phyloP scores from a whole-genome alignment of 805 yeast genomes.

The Candida montana region DNA sequence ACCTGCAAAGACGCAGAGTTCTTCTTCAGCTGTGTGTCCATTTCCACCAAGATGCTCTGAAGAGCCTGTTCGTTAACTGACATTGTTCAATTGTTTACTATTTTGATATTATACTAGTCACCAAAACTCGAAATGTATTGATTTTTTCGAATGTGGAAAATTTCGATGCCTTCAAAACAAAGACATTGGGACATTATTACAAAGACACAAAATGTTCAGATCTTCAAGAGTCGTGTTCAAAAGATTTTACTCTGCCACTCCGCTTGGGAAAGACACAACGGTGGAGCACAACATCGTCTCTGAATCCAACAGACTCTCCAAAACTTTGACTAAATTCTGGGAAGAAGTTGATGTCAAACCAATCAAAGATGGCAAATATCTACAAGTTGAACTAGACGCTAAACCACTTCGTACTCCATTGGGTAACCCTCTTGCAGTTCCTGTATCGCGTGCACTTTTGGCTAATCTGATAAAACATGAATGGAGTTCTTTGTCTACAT shows the following conservation, averaged over 20 bases:
- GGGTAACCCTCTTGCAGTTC: slow-evolving; percentile 66
- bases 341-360: slow-evolving; percentile 50
- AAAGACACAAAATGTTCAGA: slow-evolving; percentile 5
- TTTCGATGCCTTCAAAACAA: no score
- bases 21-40: slow-evolving; percentile 58
- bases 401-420: slow-evolving; percentile 80
- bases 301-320: slow-evolving; percentile 65
- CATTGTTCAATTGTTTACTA: slow-evolving; percentile 22
- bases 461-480: slow-evolving; percentile 80
- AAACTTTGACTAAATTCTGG: slow-evolving; percentile 76
- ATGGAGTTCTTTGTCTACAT: slow-evolving; percentile 71
- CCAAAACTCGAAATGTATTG: no score
- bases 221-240: slow-evolving; percentile 7
- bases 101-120: not conserved
- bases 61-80: slow-evolving; percentile 42
- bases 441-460: slow-evolving; percentile 49
- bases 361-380: slow-evolving; percentile 27
- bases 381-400: slow-evolving; percentile 61
- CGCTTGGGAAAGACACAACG: slow-evolving; percentile 27
- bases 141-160: no score
- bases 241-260: slow-evolving; percentile 7
- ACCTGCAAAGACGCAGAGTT: slow-evolving; percentile 54
- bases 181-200: no score
- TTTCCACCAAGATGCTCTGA: slow-evolving; percentile 50
- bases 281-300: slow-evolving; percentile 48